Base-by-base conservation (phyloP, 805 yeast genomes). In the Komagataella kurtzmanii region DNA sequence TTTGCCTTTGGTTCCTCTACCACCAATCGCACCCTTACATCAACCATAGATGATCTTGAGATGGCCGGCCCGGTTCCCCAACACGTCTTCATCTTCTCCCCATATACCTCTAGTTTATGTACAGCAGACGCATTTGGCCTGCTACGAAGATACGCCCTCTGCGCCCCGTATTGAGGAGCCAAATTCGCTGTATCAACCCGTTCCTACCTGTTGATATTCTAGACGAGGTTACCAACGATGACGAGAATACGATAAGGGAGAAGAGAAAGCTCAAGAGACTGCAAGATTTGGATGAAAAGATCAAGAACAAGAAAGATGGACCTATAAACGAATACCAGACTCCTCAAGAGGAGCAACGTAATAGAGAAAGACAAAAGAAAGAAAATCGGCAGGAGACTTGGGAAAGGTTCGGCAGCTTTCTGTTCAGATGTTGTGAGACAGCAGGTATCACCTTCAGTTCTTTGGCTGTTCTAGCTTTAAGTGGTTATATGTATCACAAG, bases 401-500 rank as follows among this genome's bases (percentile, higher is more conserved):
- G 56, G 51, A 53, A 3, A 52, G 50, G 23, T 17, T 56, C 6
- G 52, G 48, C 7, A 21, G 24, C 2, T 43, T 71, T 23, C 46
- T 61, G 0, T 57, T 65, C 52, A 81, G 79, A 58, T 73, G 80
- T 53, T 54, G 75, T 3, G 93, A 86, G 61, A 80, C 93, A 0
- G 80, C 82, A 0, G 80, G 86, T 2, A 79, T 86, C 47, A 85
- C 90, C 17, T 68, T 85, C 48, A 79, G 87, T 14, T 81, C 90
- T 2, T 64, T 86, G 43, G 72, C 79, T 2, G 78, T 86, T 44
- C 70, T 87, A 17, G 91, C 86, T 0, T 65, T 79, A 2, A 85
- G 91, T 2, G 95, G 95, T 2, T 60, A 79, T n/a, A 58, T 76
- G 12, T 86, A 86, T 61, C 95, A 86, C 61, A 70, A 72, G 48